Evolutionary conservation across 225 moss, liverwort and hornwort species (phyloP).

Genomic region (Pseudisothecium myosuroides): DNA sequence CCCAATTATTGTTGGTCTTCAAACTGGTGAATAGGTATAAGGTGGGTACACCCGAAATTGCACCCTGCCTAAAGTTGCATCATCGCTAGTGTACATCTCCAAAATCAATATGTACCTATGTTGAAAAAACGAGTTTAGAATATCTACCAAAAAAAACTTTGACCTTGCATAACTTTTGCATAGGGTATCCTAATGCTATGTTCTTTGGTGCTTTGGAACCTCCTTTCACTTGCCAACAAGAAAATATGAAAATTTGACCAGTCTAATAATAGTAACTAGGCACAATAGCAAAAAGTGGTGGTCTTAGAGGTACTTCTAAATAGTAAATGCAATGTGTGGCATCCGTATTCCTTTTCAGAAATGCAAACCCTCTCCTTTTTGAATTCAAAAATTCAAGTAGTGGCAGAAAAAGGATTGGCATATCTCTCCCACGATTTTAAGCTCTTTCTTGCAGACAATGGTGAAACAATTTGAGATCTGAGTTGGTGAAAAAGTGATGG

Average conservation of each 20-base stretch:
- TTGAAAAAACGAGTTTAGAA: neutral
- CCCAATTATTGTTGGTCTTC: neutral
- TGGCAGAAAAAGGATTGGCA: neutral
- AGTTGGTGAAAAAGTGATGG: neutral
- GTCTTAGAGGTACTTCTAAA: too few species aligned
- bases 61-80: neutral
- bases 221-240: neutral
- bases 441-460: neutral
- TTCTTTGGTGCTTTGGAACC: neutral
- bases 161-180: neutral
- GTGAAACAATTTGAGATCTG: neutral
- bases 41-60: neutral
- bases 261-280: neutral
- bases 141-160: neutral
- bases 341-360: neutral
- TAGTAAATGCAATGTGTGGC: too few species aligned
- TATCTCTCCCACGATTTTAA: neutral
- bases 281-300: neutral
- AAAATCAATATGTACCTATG: neutral
- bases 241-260: neutral
- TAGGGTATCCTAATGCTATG: rapidly evolving
- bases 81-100: neutral
- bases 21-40: neutral
- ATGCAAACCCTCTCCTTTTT: neutral
- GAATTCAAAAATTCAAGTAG: neutral